phyloP scores from a whole-genome alignment of 2,329 filamentous ascomycete genomes.

The Neoarthrinium moseri region DNA sequence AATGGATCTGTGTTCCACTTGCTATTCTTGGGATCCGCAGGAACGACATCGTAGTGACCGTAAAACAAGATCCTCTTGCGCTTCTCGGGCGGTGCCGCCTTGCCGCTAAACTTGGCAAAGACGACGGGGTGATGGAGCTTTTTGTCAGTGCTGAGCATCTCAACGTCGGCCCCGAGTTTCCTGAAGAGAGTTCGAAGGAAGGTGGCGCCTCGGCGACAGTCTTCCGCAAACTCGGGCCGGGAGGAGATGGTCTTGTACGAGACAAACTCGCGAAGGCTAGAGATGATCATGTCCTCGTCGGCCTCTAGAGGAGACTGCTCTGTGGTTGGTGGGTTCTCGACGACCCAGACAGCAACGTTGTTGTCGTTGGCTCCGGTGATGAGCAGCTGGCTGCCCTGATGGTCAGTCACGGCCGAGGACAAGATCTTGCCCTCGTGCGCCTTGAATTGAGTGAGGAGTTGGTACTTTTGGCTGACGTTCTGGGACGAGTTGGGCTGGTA shows the following conservation, averaged over 20 bases:
- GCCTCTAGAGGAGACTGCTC: conserved; percentile 34
- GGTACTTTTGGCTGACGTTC: conserved; percentile 74
- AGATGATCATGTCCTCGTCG: conserved; percentile 59
- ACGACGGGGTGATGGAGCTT: conserved; percentile 84
- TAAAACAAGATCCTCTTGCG: conserved; percentile 93
- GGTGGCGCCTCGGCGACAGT: conserved; percentile 89
- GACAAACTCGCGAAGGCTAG: conserved; percentile 80
- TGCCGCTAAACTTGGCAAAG: conserved; percentile 81
- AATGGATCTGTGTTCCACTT: conserved; percentile 92
- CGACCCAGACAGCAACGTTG: conserved; percentile 84
- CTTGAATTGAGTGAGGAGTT: conserved; percentile 73
- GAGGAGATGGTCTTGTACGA: conserved; percentile 91
- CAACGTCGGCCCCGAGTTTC: conserved; percentile 83
- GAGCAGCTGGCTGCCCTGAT: conserved; percentile 75
- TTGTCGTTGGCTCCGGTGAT: conserved; percentile 94
- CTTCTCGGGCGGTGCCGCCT: conserved; percentile 59
- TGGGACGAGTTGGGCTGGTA: conserved; percentile 47
- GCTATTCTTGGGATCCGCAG: conserved; percentile 76
- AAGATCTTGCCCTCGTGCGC: conserved; percentile 87
- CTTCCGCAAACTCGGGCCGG: conserved; percentile 79
- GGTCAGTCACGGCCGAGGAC: conserved; percentile 72
- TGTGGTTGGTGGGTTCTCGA: conserved; percentile 46
- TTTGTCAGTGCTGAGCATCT: conserved; percentile 82
- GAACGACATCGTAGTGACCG: conserved; percentile 95
- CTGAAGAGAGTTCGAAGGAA: conserved; percentile 90